These are phyloP conservation scores for Silene uniflora DNA, from an alignment of 148 eudicot genomes.

Conservation along the genomic window DNA sequence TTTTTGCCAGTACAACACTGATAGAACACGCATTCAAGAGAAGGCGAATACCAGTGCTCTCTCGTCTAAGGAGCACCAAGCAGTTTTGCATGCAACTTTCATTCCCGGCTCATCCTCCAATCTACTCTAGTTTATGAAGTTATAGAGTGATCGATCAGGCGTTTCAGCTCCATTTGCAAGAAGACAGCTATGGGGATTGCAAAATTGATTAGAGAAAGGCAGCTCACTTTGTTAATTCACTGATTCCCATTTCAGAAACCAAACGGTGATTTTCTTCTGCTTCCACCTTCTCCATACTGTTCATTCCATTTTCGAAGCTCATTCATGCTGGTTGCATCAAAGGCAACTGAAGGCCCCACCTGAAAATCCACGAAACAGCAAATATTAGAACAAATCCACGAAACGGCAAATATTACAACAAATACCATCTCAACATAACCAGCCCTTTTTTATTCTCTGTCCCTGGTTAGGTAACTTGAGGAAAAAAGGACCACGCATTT, in stretches of 20 bases:
- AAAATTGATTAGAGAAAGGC: neutral
- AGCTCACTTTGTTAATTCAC: neutral
- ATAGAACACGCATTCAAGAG: neutral
- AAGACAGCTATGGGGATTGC: neutral
- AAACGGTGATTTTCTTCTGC: constrained; percentile 78
- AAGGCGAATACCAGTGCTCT: neutral
- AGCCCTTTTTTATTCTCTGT: too few relatives aligned
- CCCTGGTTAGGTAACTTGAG: too few relatives aligned
- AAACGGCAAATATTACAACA: neutral
- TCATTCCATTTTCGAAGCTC: constrained; percentile 98
- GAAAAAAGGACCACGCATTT: too few relatives aligned
- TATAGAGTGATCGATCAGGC: neutral
- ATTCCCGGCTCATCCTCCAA: neutral
- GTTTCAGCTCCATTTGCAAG: neutral
- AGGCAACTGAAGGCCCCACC: constrained; percentile 96
- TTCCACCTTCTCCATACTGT: constrained; percentile 97
- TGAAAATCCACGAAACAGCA: constrained; percentile 22
- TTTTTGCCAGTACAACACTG: neutral
- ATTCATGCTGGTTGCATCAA: constrained; percentile 91
- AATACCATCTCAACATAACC: too few relatives aligned
- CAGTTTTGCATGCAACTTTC: neutral
- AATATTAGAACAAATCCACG: neutral
- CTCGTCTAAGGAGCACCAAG: neutral
- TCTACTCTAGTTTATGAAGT: neutral
- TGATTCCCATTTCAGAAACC: constrained; percentile 47